These are phyloP conservation scores for Globisporangium nunn DNA, from an alignment of 352 stramenopile genomes.

Conservation along the genomic window DNA sequence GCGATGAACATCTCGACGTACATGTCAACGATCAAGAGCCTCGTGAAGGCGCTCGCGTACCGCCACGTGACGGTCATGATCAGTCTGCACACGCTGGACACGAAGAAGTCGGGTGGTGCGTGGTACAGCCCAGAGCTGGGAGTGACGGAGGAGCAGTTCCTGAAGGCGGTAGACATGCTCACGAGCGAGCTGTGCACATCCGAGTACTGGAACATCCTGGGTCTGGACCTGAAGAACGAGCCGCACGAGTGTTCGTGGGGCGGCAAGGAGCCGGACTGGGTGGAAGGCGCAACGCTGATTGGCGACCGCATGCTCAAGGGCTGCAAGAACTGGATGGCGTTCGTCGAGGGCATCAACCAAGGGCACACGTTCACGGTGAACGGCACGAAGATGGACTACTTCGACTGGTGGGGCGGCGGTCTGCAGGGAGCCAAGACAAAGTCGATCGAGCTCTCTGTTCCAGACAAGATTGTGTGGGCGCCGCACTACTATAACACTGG, in stretches of 20 bases:
- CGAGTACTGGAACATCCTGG: slow-evolving; percentile 55
- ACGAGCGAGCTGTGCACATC: slow-evolving; percentile 6
- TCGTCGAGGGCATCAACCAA: slow-evolving; percentile 26
- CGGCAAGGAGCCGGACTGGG: slow-evolving; percentile 19
- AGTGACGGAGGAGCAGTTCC: slow-evolving; percentile 49
- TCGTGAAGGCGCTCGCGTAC: slow-evolving; percentile 53
- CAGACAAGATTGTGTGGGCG: slow-evolving; percentile 26
- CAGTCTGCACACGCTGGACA: slow-evolving; percentile 55
- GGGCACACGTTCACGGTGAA: slow-evolving; percentile 22
- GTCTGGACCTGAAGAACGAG: slow-evolving; percentile 61
- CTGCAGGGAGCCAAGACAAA: slow-evolving; percentile 19
- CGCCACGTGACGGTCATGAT: slow-evolving; percentile 62
- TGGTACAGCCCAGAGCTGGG: slow-evolving; percentile 44
- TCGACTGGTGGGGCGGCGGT: slow-evolving; percentile 32
- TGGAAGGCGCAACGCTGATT: slow-evolving; percentile 15
- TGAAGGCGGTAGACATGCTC: slow-evolving; percentile 35
- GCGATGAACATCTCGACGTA: slow-evolving; percentile 61
- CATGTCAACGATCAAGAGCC: slow-evolving; percentile 50
- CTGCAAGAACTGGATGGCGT: slow-evolving; percentile 26
- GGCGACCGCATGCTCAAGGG: slow-evolving; percentile 22
- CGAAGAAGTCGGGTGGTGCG: slow-evolving; percentile 33
- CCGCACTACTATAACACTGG: slow-evolving; percentile 32
- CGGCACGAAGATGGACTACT: slow-evolving; percentile 25
- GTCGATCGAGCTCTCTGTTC: slow-evolving; percentile 9
- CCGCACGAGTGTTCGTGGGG: slow-evolving; percentile 44